Base-by-base conservation (phyloP, 805 yeast species). In the Komagataella pastoris region DNA sequence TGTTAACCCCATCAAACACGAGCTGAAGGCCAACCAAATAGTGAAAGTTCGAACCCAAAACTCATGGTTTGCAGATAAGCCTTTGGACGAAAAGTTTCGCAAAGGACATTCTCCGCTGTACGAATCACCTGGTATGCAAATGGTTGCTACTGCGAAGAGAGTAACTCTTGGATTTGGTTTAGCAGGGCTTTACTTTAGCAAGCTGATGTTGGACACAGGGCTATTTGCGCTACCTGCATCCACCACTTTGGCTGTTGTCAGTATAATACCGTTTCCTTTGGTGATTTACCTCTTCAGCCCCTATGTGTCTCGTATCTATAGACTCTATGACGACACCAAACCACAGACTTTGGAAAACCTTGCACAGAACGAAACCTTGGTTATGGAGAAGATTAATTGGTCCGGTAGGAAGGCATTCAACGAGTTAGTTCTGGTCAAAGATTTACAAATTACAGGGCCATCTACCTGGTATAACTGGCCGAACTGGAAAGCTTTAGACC, bases 321-420 rank as follows among this genome's bases (percentile, higher is more conserved):
- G 95, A 47, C 69, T 87, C 19, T 87, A 86, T 61, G 80, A 81
- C 58, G 73, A 75, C 46, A 73, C 76, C 3, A 69, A 75, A 59
- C 79, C 82, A 0, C 90, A 86, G 61, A 81, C 85, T 1, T 68
- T 79, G 51, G 86, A 81, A 49, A 76, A 75, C 59, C 69, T 88
- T 57, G 67, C 75, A 14, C 59, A 65, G 5, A 80, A 87, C 61
- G 95, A 87, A 62, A 72, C 76, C 18, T 65, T 87, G 50, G 70
- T 87, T 7, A 65, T 85, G 47, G 90, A 87, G 61, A 83, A 83
- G 61, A 70, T 87, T 53, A 75, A 79, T 18, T 64, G 77, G 61
- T 75, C 84, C 3, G 96, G 96, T 0, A 74, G 84, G 52, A 75
- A 75, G 36, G 74, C 82, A 2, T 80, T 76, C 64, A 83, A 83